Conservation (phyloP, 768 basidiomycete genomes). For the Imleria badia region DNA sequence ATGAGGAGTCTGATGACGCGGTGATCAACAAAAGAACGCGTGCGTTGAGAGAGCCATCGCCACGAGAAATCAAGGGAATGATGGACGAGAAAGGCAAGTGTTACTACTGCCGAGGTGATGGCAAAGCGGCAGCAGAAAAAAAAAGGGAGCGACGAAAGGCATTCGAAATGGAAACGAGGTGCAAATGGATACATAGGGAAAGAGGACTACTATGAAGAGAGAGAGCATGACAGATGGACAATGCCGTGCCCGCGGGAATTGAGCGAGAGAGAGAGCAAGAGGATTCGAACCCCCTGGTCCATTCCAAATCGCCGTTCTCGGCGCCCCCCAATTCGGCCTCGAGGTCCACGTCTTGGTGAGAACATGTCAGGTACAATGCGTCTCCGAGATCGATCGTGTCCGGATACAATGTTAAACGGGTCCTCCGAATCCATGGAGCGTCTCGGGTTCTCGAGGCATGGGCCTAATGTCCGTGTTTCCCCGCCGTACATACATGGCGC, state of each 20-base stretch:
- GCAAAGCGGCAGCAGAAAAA: background rate
- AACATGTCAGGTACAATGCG: no score
- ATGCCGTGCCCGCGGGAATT: slow-evolving; percentile 6
- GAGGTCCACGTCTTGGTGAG: no score
- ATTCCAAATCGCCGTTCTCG: no score
- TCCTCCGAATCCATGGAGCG: no score
- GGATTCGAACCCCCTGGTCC: no score
- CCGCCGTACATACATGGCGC: no score
- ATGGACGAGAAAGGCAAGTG: background rate
- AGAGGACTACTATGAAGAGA: background rate
- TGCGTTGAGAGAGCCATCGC: slow-evolving; percentile 2
- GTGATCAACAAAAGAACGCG: slow-evolving; percentile 14
- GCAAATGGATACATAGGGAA: slow-evolving; percentile 2
- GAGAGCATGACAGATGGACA: background rate
- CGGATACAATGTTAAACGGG: no score
- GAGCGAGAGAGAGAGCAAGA: no score
- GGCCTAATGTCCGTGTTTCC: no score
- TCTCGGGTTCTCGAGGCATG: no score
- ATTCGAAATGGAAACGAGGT: background rate
- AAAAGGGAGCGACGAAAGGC: background rate
- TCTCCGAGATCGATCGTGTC: no score
- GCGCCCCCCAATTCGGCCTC: no score
- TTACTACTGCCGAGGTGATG: slow-evolving; percentile 7
- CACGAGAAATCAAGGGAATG: slow-evolving; percentile 7
- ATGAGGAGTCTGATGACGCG: background rate